Conservation (phyloP, 169 alveolate species). For the Theileria sp. region DNA sequence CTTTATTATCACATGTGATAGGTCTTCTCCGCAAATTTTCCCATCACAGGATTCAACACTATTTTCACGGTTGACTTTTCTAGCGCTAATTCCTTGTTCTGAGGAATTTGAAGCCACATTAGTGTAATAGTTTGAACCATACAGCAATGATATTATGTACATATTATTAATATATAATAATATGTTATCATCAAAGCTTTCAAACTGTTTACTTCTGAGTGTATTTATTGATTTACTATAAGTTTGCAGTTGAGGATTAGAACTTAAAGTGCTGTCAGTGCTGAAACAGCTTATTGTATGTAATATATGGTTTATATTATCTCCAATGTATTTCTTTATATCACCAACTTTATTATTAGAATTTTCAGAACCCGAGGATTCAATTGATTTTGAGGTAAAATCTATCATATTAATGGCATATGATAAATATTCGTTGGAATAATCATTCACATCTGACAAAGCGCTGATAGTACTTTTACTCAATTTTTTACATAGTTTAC, state of each 20-base stretch:
- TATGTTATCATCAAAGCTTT: neutral
- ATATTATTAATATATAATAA: no score
- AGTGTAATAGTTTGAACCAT: neutral
- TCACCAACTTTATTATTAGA: neutral
- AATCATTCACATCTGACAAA: neutral
- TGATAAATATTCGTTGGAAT: neutral
- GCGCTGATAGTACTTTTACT: neutral
- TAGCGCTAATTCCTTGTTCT: neutral
- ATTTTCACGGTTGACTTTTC: neutral
- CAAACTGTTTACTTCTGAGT: neutral
- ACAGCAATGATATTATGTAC: neutral
- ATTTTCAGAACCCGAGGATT: neutral
- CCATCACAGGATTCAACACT: neutral
- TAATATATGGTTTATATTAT: neutral
- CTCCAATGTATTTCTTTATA: neutral
- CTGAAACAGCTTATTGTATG: neutral
- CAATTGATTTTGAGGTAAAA: neutral
- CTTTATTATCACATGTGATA: neutral
- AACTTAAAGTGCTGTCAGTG: neutral
- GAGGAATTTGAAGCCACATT: neutral
- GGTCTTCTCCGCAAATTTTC: neutral
- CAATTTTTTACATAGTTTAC: neutral
- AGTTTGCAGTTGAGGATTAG: neutral
- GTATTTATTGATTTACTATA: neutral
- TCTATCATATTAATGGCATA: neutral